phyloP scores from a whole-genome alignment of 352 stramenopile species.

The Pythium aristosporum region DNA sequence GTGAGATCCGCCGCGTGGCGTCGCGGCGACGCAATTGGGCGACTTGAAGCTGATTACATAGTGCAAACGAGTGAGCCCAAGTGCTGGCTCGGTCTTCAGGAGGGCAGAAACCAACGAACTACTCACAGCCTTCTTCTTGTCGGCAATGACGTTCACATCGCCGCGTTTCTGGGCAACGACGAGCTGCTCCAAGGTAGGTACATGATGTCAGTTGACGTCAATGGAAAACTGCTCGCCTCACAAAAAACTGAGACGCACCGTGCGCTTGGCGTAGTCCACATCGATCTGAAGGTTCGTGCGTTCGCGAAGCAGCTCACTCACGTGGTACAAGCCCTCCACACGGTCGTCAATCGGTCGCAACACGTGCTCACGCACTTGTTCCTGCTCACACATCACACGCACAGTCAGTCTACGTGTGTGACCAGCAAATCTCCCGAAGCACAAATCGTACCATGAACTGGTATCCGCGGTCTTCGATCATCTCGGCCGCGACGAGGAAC shows the following conservation, averaged over 20 bases:
- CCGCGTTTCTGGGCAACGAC: conserved; percentile 53
- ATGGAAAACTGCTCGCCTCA: no score
- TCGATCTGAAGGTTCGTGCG: conserved; percentile 57
- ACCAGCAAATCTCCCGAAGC: neutral
- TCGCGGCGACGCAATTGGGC: conserved; percentile 18
- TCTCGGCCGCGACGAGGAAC: conserved; percentile 15
- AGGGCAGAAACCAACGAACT: neutral
- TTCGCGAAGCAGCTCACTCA: conserved; percentile 43
- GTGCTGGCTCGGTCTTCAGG: no score
- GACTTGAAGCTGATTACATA: conserved; percentile 21
- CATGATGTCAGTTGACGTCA: no score
- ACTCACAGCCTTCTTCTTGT: conserved; percentile 54
- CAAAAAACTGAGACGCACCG: conserved; percentile 25
- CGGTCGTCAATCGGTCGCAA: conserved; percentile 43
- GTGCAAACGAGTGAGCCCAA: neutral
- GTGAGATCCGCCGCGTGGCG: conserved; percentile 24
- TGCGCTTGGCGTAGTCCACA: conserved; percentile 71
- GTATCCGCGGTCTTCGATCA: conserved; percentile 14
- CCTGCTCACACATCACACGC: conserved; percentile 20
- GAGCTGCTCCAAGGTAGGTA: conserved; percentile 31
- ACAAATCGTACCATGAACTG: conserved; percentile 20
- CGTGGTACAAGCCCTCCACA: conserved; percentile 36
- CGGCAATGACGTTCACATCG: conserved; percentile 54
- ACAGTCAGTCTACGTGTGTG: neutral
- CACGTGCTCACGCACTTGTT: conserved; percentile 38